These are phyloP conservation scores for Aspergillus hancockii DNA, from an alignment of 495 filamentous ascomycete species.

Conservation along the genomic window DNA sequence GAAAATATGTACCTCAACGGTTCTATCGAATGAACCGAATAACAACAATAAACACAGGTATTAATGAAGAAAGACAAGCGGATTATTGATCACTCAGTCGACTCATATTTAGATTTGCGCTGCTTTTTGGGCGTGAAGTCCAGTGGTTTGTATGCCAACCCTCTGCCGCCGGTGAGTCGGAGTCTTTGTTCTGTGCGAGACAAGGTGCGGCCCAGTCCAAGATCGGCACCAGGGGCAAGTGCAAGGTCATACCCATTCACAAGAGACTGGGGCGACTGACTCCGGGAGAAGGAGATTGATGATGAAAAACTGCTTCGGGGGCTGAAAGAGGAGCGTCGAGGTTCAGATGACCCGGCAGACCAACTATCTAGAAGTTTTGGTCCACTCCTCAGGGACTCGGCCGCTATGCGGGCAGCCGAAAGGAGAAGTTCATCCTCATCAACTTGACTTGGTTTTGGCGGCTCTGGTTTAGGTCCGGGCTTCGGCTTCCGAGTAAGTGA, in stretches of 20 bases:
- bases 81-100: neutral
- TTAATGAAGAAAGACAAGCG: neutral
- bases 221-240: slow-evolving; percentile 38
- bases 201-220: slow-evolving; percentile 39
- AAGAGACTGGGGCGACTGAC: slow-evolving; percentile 32
- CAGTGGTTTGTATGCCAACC: slow-evolving; percentile 44
- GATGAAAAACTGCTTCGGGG: slow-evolving; percentile 30
- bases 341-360: slow-evolving; percentile 21
- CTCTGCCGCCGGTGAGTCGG: slow-evolving; percentile 40
- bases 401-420: slow-evolving; percentile 44
- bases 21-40: neutral
- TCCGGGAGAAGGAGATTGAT: slow-evolving; percentile 25
- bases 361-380: slow-evolving; percentile 34
- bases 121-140: slow-evolving; percentile 31
- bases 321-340: slow-evolving; percentile 28
- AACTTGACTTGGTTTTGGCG: slow-evolving; percentile 29
- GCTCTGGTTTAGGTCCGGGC: slow-evolving; percentile 22
- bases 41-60: neutral
- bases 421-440: slow-evolving; percentile 48
- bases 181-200: slow-evolving; percentile 46
- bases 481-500: slow-evolving; percentile 28
- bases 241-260: slow-evolving; percentile 41
- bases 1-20: neutral
- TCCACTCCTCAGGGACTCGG: slow-evolving; percentile 41
- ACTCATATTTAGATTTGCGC: slow-evolving; percentile 15